Evolutionary conservation across 2,329 filamentous ascomycete genomes (phyloP), one percentile per base, ranked within the genome.

Genomic region (Pseudogymnoascus verrucosus): DNA sequence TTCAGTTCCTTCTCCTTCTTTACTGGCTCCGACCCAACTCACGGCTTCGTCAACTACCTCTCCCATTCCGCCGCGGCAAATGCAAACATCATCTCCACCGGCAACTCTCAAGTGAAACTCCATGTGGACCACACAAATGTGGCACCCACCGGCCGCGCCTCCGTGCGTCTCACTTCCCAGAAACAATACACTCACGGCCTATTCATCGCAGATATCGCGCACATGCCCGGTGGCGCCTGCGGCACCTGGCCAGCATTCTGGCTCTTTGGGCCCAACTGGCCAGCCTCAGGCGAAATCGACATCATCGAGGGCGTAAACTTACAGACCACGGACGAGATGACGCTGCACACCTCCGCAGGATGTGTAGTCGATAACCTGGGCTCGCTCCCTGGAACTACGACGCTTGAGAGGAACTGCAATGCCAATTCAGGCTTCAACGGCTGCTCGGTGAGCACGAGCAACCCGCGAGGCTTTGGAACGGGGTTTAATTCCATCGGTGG

Each of bases 221-320:
- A 92, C 68, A 91, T 92, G 87, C 88, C 89, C 2, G 68, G 81
- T 80, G 85, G 85, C 1, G 78, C 84, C 61, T 92, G 89, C 68
- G 89, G 89, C 21, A 81, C 84, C 21, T 91, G 89, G 89, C 89
- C 89, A 62, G 86, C 88, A 74, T 90, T 82, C 70, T 84, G 82
- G 82, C 73, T 79, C n/a, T 81, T 81, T 62, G 81, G 80, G 16
- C 68, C 71, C 1, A 73, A 82, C 67, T 90, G 87, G 88, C 88
- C 87, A 0, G 71, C 72, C 4, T 78, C 79, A 37, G 88, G 87
- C 64, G 88, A 90, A 71, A 77, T 89, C 63, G 86, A 89, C 70
- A 87, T 90, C 64, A 85, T 90, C 64, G 87, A 90, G 73, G 87
- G 87, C 21, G 85, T 86, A 64, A 89, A 89, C 73, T 78, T 78